Conservation (phyloP, 164 flowering plant genomes). For the Cinnamomum micranthum region DNA sequence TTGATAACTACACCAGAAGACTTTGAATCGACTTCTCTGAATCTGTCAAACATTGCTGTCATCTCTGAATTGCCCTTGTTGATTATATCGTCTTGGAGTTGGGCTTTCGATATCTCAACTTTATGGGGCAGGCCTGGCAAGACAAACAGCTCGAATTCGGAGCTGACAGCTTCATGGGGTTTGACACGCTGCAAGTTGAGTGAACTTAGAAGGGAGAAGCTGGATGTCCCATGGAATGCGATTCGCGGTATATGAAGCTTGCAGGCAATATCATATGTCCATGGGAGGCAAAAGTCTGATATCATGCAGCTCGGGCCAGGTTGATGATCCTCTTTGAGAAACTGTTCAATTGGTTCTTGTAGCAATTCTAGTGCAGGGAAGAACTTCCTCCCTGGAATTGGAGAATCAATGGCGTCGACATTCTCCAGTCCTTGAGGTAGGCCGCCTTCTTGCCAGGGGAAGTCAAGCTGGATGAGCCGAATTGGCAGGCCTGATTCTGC, state of each 20-base stretch:
- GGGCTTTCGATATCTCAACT: conserved; percentile 25
- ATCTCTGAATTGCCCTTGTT: neutral
- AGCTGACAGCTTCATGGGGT: conserved; percentile 14
- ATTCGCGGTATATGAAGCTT: conserved; percentile 43
- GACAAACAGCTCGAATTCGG: conserved; percentile 27
- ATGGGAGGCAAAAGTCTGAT: conserved; percentile 35
- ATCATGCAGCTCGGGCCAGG: conserved; percentile 46
- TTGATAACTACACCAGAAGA: conserved; percentile 40
- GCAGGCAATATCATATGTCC: conserved; percentile 31
- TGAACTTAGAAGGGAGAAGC: conserved; percentile 26
- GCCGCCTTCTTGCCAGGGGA: conserved; percentile 38
- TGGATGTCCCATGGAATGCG: conserved; percentile 31
- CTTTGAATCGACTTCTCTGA: conserved; percentile 21
- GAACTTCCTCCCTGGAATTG: conserved; percentile 21
- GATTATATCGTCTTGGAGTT: conserved; percentile 14
- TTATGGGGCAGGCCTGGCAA: conserved; percentile 38
- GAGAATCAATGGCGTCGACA: conserved; percentile 31
- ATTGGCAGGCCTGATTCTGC: conserved; percentile 22
- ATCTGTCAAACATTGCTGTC: neutral
- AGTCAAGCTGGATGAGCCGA: conserved; percentile 18
- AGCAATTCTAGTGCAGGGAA: conserved; percentile 29
- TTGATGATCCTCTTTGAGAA: conserved; percentile 9
- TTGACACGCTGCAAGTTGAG: conserved; percentile 11
- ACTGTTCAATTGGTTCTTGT: conserved; percentile 33
- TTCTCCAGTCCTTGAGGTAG: conserved; percentile 53